These are phyloP conservation scores for Amanita jacksonii DNA, from an alignment of 768 basidiomycete species.

Conservation along the genomic window DNA sequence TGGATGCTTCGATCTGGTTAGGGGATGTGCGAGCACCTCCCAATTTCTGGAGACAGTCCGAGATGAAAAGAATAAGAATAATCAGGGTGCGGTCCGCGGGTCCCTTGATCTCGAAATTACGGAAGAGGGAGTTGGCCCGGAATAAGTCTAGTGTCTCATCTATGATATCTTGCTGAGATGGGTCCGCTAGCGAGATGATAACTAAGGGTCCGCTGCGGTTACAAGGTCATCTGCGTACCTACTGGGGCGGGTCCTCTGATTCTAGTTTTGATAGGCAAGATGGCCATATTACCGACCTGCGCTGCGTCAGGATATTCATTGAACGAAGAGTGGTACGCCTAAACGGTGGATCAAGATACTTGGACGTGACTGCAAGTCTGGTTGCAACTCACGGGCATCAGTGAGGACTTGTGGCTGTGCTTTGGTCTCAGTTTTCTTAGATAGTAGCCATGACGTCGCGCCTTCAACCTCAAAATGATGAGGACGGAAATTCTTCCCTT, in stretches of 20 bases:
- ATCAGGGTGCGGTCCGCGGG: constrained; percentile 94
- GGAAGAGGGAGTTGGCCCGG: constrained; percentile 97
- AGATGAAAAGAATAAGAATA: constrained; percentile 94
- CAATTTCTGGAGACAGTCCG: constrained; percentile 91
- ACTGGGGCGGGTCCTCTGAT: constrained; percentile 88
- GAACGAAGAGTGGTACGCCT: constrained; percentile 96
- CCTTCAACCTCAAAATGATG: too few species aligned
- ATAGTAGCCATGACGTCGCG: too few species aligned
- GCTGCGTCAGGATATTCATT: constrained; percentile 78
- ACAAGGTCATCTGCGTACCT: constrained; percentile 32
- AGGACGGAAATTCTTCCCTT: constrained; percentile 38
- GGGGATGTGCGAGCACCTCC: constrained; percentile 60
- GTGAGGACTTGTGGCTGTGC: constrained; percentile 17
- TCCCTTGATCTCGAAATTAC: constrained; percentile 99
- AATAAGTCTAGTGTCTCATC: constrained; percentile 96
- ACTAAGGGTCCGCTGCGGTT: constrained; percentile 7
- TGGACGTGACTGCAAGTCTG: constrained; percentile 8
- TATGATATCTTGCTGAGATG: constrained; percentile 75
- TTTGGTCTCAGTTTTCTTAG: too few species aligned
- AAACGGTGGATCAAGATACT: constrained; percentile 3
- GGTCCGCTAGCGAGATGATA: constrained; percentile 49
- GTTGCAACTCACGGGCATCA: constrained; percentile 43
- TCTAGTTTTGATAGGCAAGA: constrained; percentile 87
- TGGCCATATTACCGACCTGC: constrained; percentile 81
- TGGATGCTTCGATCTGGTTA: constrained; percentile 77